Base-by-base conservation (phyloP, 2,329 filamentous ascomycete species). In the Aspergillus pseudoglaucus region DNA sequence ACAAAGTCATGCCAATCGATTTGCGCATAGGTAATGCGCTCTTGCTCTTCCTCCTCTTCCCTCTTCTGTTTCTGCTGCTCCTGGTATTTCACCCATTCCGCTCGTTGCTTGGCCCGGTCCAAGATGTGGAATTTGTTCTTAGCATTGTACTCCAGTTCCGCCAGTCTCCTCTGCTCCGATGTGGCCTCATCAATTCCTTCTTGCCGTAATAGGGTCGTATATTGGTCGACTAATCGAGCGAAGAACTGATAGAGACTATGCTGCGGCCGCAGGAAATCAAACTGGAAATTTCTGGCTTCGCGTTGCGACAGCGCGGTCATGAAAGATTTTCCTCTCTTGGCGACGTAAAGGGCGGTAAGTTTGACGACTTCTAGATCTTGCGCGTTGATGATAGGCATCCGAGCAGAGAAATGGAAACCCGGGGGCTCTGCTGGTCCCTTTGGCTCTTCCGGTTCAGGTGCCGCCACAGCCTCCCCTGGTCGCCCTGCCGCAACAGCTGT, bases 1-100 rank as follows among this genome's bases (percentile, higher is more conserved):
- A 91, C 85, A 60, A 98, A 98, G 65, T 97, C 91, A 63, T 95
- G 88, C 93, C 93, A 98, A 68, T 98, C 93, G 53, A 98, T 93
- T 59, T 93, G 86, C 1, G 87, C 86, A 67, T 93, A 86, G 46
- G 79, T 78, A 44, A 83, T 72, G 60, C 84, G 84, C 66, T 95
- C 88, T 61, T 89, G 83, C 63, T 94, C 87, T 37, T 85, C 86
- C 53, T 90, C 83, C 61, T 94, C 89, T 61, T 95, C 90, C 63
- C 90, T 90, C 75, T 90, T 88, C 59, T 84, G 82, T 66, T 90
- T 91, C 71, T 96, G 88, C 47, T 83, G 75, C 57, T 93, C 88
- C 61, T 93, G 86, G 62, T 83, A 87, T 66, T 88, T 90, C 54
- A 85, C 78, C 77, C 90, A 97, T 58, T 94, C 89, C 5, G 91